Evolutionary conservation across 495 filamentous ascomycete species (phyloP), one percentile per base, ranked within the genome.

Genomic region (Xylaria sp.): DNA sequence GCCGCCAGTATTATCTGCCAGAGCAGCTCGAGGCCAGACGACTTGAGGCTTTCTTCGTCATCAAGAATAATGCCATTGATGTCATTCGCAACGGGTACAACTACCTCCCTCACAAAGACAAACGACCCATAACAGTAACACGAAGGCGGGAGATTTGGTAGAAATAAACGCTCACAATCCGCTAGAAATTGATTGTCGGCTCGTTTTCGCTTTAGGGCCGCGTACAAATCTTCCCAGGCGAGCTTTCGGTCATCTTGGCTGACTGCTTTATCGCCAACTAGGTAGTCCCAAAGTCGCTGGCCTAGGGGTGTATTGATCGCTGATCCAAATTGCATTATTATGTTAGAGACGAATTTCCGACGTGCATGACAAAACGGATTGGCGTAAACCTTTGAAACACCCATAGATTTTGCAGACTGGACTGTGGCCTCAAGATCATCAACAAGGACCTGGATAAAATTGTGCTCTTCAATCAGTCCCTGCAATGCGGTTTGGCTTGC

Each of bases 1-100:
- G 93, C 90, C 24, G 86, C 89, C 59, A 97, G 77, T 21, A 95
- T 90, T 75, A 97, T 89, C 19, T 87, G 88, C 95, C 95, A 98
- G 59, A 98, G 83, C 52, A 93, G 86, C 64, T 96, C 93, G 61
- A 93, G 85, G 11, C 90, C 92, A 21, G 86, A 82, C 26, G 90
- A 81, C 35, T 76, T 68, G 26, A 65, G 24, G 59, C 71, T 78
- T 14, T 79, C 76, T 8, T 82, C 79, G 57, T 85, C 83, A 65
- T 85, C 83, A 15, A 85, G 82, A 37, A 79, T 68, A 50, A 83
- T 78, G 65, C 79, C 80, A 57, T 71, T 74, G 15, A 70, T 68
- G 50, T 84, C 79, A 61, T 82, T 80, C 7, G 84, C 82, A 5
- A 77, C 73, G 8, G 82, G 80, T 68, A 85, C 69, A n/a, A 85